Percentiles rank a stretch among this genome's conserved stretches.
These are phyloP conservation scores for Cymodocea nodosa DNA, from an alignment of 116 monocot genomes.

Conservation along the genomic window DNA sequence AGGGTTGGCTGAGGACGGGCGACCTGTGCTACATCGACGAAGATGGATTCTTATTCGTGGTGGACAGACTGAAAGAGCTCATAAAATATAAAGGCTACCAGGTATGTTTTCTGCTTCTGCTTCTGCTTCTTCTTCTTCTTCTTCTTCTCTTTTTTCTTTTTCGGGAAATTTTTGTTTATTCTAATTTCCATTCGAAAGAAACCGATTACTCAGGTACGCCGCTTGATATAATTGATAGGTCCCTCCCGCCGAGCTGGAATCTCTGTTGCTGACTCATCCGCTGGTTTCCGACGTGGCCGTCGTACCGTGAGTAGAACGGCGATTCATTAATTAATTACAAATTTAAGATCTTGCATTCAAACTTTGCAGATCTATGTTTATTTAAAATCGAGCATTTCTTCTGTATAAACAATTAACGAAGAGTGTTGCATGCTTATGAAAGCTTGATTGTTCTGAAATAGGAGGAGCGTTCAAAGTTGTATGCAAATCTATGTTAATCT, in stretches of 20 bases:
- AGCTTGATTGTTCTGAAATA: no score
- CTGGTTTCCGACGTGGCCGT: slow-evolving; percentile 70
- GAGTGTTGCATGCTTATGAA: no score
- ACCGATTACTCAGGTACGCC: no score
- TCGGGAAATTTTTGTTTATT: no score
- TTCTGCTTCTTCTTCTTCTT: background rate
- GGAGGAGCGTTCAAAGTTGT: no score
- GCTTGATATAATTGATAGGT: slow-evolving; percentile 17
- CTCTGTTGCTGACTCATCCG: slow-evolving; percentile 56
- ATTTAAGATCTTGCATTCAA: no score
- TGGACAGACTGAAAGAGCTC: slow-evolving; percentile 84
- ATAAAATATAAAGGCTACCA: slow-evolving; percentile 99
- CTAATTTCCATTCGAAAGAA: no score
- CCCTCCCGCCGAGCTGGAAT: slow-evolving; percentile 83
- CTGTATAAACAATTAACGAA: no score
- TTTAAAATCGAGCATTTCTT: no score
- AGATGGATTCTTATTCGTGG: slow-evolving; percentile 81
- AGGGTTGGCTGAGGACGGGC: slow-evolving; percentile 84
- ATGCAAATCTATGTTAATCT: background rate
- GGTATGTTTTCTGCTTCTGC: slow-evolving; percentile 8
- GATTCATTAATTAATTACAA: no score
- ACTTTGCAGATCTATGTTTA: no score
- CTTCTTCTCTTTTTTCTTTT: no score
- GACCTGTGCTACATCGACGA: slow-evolving; percentile 91
- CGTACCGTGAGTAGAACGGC: slow-evolving; percentile 72